A percentile compares a stretch with the other conserved stretches of the same genome.
These are phyloP conservation scores for Perkinsus chesapeaki DNA, from an alignment of 169 alveolate genomes.

Conservation along the genomic window DNA sequence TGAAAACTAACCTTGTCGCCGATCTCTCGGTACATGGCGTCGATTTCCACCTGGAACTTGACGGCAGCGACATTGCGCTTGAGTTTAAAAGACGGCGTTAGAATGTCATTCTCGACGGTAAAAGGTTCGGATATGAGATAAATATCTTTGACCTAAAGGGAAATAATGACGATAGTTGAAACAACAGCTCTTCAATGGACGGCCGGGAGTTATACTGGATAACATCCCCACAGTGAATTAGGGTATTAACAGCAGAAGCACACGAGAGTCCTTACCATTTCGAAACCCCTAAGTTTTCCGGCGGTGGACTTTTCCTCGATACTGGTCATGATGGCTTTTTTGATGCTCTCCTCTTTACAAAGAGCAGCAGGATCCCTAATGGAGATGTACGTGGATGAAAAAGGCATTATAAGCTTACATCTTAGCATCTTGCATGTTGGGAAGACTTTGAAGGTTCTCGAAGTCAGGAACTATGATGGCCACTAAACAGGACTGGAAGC, in stretches of 20 bases:
- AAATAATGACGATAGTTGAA: too few species aligned
- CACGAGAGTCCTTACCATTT: not conserved
- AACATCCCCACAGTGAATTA: too few species aligned
- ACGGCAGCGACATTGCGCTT: constrained; percentile 16
- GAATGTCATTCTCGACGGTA: constrained; percentile 35
- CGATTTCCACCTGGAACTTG: not conserved
- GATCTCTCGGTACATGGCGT: not conserved
- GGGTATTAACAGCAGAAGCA: not conserved
- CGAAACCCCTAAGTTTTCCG: not conserved
- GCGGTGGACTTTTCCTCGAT: not conserved
- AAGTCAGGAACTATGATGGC: not conserved
- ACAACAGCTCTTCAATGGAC: too few species aligned
- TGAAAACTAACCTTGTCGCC: not conserved
- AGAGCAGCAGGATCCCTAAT: not conserved
- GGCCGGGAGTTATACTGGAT: too few species aligned
- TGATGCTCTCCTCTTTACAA: not conserved
- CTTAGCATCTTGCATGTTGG: not conserved
- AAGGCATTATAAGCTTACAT: not conserved
- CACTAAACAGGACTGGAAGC: constrained; percentile 35
- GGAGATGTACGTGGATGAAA: too few species aligned
- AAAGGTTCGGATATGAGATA: constrained; percentile 30
- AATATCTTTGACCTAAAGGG: constrained; percentile 14
- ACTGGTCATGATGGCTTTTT: not conserved
- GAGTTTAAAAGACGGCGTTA: constrained; percentile 39
- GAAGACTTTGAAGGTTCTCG: not conserved